Conservation (phyloP, 345 rosid genomes). For the Ceriops tagal region DNA sequence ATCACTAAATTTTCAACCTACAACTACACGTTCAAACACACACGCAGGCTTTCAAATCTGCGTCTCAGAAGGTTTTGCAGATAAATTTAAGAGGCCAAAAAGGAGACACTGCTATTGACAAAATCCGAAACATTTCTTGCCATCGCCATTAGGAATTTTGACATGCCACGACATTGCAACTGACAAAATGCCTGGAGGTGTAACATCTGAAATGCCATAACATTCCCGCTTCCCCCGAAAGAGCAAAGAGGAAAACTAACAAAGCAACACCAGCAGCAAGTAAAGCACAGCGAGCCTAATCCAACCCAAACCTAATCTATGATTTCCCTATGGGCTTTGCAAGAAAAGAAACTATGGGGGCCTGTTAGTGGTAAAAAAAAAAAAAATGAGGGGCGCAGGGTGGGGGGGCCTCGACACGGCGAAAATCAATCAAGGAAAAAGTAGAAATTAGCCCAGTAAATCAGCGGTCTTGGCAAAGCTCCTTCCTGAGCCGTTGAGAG, state of each 20-base stretch:
- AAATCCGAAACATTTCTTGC: too few species aligned
- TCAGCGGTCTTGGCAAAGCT: conserved; percentile 55
- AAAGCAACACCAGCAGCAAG: conserved; percentile 39
- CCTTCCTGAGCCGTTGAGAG: conserved; percentile 81
- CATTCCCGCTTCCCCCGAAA: neutral
- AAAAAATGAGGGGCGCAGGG: neutral
- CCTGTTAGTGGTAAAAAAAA: conserved; percentile 4
- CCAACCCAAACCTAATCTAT: neutral
- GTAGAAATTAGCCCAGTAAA: conserved; percentile 15
- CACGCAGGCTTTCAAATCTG: too few species aligned
- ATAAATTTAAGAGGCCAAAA: too few species aligned
- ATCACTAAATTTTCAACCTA: too few species aligned
- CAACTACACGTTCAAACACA: too few species aligned
- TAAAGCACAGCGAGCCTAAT: conserved; percentile 39
- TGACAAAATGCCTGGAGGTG: neutral
- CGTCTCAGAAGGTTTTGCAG: too few species aligned
- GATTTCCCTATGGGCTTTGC: conserved; percentile 1
- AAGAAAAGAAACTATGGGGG: conserved; percentile 31
- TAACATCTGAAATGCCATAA: neutral
- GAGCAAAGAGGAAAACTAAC: neutral
- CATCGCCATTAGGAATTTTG: too few species aligned
- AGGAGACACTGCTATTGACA: too few species aligned
- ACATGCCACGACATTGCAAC: neutral
- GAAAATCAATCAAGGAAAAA: neutral
- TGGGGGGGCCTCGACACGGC: too few species aligned